phyloP scores from a whole-genome alignment of 495 filamentous ascomycete genomes.

The Penicillium cosmopolitanum region DNA sequence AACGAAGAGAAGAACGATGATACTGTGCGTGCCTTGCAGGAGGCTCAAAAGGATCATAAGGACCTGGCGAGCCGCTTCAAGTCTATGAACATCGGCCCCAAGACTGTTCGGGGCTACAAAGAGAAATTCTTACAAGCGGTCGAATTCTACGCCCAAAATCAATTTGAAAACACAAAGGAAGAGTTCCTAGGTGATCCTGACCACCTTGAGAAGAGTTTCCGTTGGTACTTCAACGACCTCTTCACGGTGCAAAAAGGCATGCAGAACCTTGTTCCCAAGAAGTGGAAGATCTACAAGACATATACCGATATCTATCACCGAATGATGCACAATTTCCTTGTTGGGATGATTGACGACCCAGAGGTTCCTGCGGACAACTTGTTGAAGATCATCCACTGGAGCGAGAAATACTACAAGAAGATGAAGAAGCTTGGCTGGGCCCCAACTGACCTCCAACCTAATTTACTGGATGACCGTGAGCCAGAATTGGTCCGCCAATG shows the following conservation, averaged over 20 bases:
- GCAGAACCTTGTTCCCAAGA: conserved; percentile 87
- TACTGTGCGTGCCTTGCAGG: conserved; percentile 84
- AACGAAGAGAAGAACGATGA: conserved; percentile 96
- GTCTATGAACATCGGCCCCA: conserved; percentile 88
- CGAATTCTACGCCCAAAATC: conserved; percentile 67
- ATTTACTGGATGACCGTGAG: conserved; percentile 85
- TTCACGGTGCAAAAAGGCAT: conserved; percentile 90
- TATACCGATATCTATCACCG: conserved; percentile 89
- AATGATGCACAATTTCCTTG: conserved; percentile 91
- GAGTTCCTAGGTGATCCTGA: conserved; percentile 81
- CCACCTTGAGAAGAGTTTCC: conserved; percentile 79
- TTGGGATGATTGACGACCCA: conserved; percentile 78
- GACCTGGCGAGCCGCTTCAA: conserved; percentile 93
- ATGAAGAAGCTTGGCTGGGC: conserved; percentile 86
- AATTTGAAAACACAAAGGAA: conserved; percentile 74
- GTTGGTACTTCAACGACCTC: conserved; percentile 97
- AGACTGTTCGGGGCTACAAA: conserved; percentile 93
- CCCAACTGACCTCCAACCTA: conserved; percentile 72
- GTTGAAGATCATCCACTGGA: conserved; percentile 91
- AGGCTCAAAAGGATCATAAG: conserved; percentile 91
- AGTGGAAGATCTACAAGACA: conserved; percentile 94
- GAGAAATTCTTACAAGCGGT: conserved; percentile 89
- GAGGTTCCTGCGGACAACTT: conserved; percentile 77
- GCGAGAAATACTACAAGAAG: conserved; percentile 91
- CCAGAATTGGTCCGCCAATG: conserved; percentile 90